Evolutionary conservation across 1,284 basidiomycete genomes (phyloP).

Genomic region (Malassezia vespertilionis): DNA sequence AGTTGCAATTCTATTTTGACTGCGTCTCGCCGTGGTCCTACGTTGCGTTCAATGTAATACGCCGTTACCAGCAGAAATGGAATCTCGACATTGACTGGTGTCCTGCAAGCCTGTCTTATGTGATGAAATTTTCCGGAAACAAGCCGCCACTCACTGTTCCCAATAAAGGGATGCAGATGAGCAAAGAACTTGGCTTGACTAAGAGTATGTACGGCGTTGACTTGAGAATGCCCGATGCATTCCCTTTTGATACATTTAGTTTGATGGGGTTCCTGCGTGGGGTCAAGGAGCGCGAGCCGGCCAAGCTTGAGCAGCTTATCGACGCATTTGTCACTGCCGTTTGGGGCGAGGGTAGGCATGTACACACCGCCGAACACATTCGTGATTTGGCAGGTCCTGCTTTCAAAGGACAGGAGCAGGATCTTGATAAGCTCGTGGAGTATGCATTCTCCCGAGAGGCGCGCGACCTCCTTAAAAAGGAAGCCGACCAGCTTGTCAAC

Average conservation of each 20-base stretch:
- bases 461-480: neutral
- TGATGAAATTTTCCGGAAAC: constrained; percentile 44
- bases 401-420: neutral
- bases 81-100: constrained; percentile 27
- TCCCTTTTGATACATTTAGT: constrained; percentile 36
- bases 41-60: constrained; percentile 29
- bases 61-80: constrained; percentile 32
- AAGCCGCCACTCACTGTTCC: constrained; percentile 35
- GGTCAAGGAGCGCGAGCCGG: constrained; percentile 10
- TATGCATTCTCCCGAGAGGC: neutral
- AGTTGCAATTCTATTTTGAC: constrained; percentile 36
- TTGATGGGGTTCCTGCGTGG: constrained; percentile 25
- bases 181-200: constrained; percentile 23
- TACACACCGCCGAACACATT: neutral
- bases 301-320: constrained; percentile 15
- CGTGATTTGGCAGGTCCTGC: neutral
- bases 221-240: constrained; percentile 24
- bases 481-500: neutral
- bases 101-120: constrained; percentile 35
- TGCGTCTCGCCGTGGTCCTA: constrained; percentile 41
- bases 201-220: constrained; percentile 25
- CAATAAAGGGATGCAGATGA: constrained; percentile 40
- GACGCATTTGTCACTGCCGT: constrained; percentile 24
- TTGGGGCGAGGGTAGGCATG: constrained; percentile 19
- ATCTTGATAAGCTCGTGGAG: neutral